Evolutionary conservation across 352 stramenopile species (phyloP).

Genomic region (Pythium aquatile): DNA sequence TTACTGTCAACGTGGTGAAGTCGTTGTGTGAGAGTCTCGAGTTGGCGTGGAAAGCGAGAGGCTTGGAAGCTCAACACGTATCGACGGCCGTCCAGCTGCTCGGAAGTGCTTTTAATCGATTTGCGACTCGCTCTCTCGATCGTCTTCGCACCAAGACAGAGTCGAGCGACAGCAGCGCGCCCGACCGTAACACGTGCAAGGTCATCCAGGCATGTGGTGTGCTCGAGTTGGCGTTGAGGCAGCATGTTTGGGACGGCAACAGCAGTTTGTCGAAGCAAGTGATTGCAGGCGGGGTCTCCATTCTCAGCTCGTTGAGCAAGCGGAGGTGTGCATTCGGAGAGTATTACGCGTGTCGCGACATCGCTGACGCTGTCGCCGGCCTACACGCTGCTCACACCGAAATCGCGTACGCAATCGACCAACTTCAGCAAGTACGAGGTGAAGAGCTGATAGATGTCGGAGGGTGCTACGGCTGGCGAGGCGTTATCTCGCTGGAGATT

Average conservation of each 20-base stretch:
- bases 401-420: slow-evolving; percentile 28
- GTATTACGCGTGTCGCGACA: slow-evolving; percentile 15
- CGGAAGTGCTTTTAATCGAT: slow-evolving; percentile 6
- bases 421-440: slow-evolving; percentile 16
- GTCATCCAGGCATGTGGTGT: background rate
- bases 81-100: slow-evolving; percentile 1
- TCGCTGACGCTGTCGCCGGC: background rate
- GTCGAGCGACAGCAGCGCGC: background rate
- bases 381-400: slow-evolving; percentile 12
- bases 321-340: slow-evolving; percentile 16
- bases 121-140: slow-evolving; percentile 15
- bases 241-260: slow-evolving; percentile 8
- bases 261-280: background rate
- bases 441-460: slow-evolving; percentile 32
- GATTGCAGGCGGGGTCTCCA: background rate
- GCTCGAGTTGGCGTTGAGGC: slow-evolving; percentile 9
- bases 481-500: slow-evolving; percentile 60
- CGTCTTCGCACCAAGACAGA: slow-evolving; percentile 10
- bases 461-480: slow-evolving; percentile 57
- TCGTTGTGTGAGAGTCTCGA: slow-evolving; percentile 36
- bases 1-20: slow-evolving; percentile 26
- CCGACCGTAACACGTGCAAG: background rate
- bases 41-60: slow-evolving; percentile 13
- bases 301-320: slow-evolving; percentile 13
- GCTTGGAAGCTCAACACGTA: background rate